Evolutionary conservation across 805 yeast genomes (phyloP), one percentile per base, ranked within the genome.

Genomic region (Wickerhamiella parazyma): DNA sequence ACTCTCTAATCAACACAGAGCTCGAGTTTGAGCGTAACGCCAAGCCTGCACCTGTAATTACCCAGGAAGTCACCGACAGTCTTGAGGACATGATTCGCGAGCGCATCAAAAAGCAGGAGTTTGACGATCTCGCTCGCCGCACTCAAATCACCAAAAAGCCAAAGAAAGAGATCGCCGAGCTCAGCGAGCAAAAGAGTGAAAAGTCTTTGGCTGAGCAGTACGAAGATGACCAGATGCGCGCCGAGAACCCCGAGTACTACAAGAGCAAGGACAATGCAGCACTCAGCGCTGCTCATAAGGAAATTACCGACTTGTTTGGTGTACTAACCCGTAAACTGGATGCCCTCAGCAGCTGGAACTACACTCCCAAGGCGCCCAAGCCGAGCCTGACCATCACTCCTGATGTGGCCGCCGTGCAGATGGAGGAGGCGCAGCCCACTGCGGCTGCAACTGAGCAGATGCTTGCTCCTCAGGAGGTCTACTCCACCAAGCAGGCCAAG

Each of bases 401-500:
- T 31, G 80, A 87, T 45, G 70, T 82, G 0, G 78, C 94, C 4
- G 72, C 94, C 1, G 79, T 91, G 40, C 57, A 79, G 1, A 83
- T 89, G 94, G 98, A 89, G 64, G 97, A 91, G 57, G 91, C 95
- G 1, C 96, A 86, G 64, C 98, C 98, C 40, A 69, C 84, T 46
- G 78, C 86, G 29, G 69, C 82, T 65, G 75, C 91, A 1, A 66
- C 73, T 26, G 83, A 78, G 18, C 67, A 78, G 11, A 73, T 81
- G 39, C 69, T 91, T 54, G 98, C 98, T 2, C 98, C 98, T 33
- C 98, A 89, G 65, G 98, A 89, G 63, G 70, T 91, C 7, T 91
- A 79, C 63, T 28, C 31, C 14, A 28, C 31, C 31, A 28, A 28
- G 31, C 31, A 45, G 12, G 40, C 40, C 40, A 60, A 66, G 62